A percentile compares a stretch with the other conserved stretches of the same genome.
phyloP scores from a whole-genome alignment of 352 stramenopile species.

The Thalassiosira oceanica region DNA sequence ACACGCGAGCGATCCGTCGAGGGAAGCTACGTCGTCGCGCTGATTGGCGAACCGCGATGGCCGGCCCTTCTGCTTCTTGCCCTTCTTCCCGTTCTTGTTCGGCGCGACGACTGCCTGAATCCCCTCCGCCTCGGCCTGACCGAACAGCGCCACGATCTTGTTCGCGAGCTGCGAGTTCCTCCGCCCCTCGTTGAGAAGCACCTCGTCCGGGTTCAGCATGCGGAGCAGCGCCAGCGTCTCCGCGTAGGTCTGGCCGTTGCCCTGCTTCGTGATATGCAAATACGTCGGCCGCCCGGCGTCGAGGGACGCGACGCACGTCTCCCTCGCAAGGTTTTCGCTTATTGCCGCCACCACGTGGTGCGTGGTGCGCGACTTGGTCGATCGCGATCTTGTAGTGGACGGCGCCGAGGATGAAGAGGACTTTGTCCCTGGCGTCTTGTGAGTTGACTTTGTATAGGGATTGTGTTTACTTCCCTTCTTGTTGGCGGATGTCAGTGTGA shows the following conservation, averaged over 20 bases:
- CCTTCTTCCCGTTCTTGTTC: background rate
- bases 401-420: too few relatives aligned
- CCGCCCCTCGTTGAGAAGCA: slow-evolving; percentile 78
- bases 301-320: slow-evolving; percentile 76
- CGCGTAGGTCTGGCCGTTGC: slow-evolving; percentile 76
- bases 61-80: background rate
- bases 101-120: slow-evolving; percentile 8
- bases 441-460: background rate
- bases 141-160: slow-evolving; percentile 68
- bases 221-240: slow-evolving; percentile 74
- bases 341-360: slow-evolving; percentile 71
- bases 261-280: slow-evolving; percentile 73
- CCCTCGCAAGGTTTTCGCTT: slow-evolving; percentile 75
- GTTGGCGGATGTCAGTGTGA: slow-evolving; percentile 29
- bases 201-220: slow-evolving; percentile 71
- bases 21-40: slow-evolving; percentile 6
- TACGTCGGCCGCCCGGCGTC: slow-evolving; percentile 61
- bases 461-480: background rate
- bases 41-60: slow-evolving; percentile 1
- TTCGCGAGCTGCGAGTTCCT: slow-evolving; percentile 60
- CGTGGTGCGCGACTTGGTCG: background rate
- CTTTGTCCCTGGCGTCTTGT: slow-evolving; percentile 2
- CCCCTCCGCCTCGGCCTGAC: slow-evolving; percentile 2
- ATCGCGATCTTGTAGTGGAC: too few relatives aligned
- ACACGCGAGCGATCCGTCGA: slow-evolving; percentile 2